Evolutionary conservation across 306 rosid genomes (phyloP).

Genomic region (Sicyos edulis): DNA sequence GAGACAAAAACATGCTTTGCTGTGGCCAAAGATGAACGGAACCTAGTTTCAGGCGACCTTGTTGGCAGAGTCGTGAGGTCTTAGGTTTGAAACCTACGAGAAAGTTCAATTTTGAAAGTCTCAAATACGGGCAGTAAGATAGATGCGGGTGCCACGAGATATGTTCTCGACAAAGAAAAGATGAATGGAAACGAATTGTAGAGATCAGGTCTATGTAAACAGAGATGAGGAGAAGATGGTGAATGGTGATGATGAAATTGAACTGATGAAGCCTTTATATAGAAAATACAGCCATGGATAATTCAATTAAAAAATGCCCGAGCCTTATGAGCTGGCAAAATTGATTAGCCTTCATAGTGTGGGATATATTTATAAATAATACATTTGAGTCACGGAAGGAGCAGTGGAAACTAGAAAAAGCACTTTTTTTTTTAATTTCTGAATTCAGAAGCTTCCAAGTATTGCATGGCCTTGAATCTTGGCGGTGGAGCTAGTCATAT

Average conservation of each 20-base stretch:
- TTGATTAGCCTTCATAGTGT: background rate
- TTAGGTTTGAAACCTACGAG: no score
- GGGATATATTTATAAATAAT: background rate
- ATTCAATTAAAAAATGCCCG: background rate
- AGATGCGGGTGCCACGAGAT: no score
- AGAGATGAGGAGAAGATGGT: background rate
- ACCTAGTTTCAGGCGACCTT: no score
- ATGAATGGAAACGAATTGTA: background rate
- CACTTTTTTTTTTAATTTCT: background rate
- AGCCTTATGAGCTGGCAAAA: slow-evolving; percentile 9
- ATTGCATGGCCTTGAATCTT: background rate
- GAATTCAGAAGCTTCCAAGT: slow-evolving; percentile 11
- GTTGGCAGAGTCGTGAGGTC: no score
- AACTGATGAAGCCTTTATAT: slow-evolving; percentile 22
- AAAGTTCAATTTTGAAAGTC: no score
- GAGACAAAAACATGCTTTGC: slow-evolving; percentile 19
- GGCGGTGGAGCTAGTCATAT: background rate
- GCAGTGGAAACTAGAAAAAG: slow-evolving; percentile 11
- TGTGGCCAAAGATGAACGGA: background rate
- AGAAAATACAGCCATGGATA: background rate
- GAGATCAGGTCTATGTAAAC: background rate
- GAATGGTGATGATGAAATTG: slow-evolving; percentile 11
- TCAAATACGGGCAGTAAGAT: no score
- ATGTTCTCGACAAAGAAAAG: no score
- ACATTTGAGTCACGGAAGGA: slow-evolving; percentile 8